phyloP scores from a whole-genome alignment of 345 rosid species.

The Clarkia xantiana region DNA sequence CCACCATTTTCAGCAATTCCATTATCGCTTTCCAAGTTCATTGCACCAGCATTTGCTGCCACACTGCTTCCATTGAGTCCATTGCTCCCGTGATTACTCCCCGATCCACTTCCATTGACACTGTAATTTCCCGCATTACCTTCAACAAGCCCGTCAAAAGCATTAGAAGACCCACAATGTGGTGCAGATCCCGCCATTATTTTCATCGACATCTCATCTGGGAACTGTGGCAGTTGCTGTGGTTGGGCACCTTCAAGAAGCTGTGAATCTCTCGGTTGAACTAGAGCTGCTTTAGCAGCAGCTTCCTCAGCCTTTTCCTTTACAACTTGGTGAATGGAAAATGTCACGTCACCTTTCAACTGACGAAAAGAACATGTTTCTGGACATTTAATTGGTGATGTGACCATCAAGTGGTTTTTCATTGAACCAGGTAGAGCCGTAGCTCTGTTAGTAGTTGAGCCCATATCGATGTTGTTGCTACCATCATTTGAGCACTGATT shows the following conservation, averaged over 20 bases:
- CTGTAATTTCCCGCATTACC: conserved; percentile 35
- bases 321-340: conserved; percentile 10
- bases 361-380: conserved; percentile 19
- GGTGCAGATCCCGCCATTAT: conserved; percentile 20
- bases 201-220: conserved; percentile 18
- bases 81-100: conserved; percentile 59
- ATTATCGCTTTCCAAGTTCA: conserved; percentile 32
- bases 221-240: conserved; percentile 14
- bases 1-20: conserved; percentile 30
- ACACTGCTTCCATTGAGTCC: conserved; percentile 39
- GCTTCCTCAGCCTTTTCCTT: conserved; percentile 17
- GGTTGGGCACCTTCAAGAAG: conserved; percentile 24
- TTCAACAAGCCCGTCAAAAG: conserved; percentile 13
- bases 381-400: conserved; percentile 32
- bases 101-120: conserved; percentile 33
- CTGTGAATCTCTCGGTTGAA: conserved; percentile 15
- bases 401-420: conserved; percentile 22
- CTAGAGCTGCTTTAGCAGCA: conserved; percentile 25
- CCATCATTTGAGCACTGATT: conserved; percentile 46
- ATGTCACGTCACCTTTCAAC: conserved; percentile 12
- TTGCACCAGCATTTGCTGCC: conserved; percentile 30
- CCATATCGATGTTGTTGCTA: conserved; percentile 40
- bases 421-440: conserved; percentile 13
- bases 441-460: conserved; percentile 28
- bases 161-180: conserved; percentile 41